Base-by-base conservation (phyloP, 2,329 filamentous ascomycete genomes). In the Stagonosporopsis vannaccii region DNA sequence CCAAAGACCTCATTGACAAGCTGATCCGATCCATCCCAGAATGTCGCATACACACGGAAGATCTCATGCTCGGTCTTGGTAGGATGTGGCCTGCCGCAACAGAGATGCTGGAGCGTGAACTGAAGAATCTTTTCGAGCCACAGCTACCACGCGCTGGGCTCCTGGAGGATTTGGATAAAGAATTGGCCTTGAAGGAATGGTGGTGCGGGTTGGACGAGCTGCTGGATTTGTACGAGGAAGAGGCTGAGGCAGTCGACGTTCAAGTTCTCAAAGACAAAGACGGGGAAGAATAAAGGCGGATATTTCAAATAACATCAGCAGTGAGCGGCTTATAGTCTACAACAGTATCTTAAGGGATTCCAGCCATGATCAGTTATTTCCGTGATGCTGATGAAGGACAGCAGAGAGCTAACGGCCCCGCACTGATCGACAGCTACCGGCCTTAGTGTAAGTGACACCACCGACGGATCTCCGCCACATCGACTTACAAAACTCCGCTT, bases 391-490 rank as follows among this genome's bases (percentile, higher is more conserved):
- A 45, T 32, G 26, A 43, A 51, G 40, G 41, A 33, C 33, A 44
- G 30, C 23, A 22, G 20, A 28, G 28, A 32, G 23, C 23, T 23
- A 30, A 9, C 43, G 28, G 28, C 51, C 44, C 51, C 37, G 43
- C 44, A 43, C 15, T 49, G 45, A 44, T 55, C 51, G 51, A 44
- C 51, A 30, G 26, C 50, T 23, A 35, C 39, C 5, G n/a, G 30
- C 13, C 28, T 13, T 44, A 17, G 22, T 37, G 51, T 35, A 23
- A 32, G 25, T 30, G 30, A 55, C 37, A 33, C 9, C 35, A 50
- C 26, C 40, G 19, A 41, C 35, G 26, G 23, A 40, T 33, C 46
- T 46, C 35, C 23, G 46, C 46, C 36, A 46, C 36, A 35, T 8
- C 42, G 35, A 23, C 35, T 37, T 22, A 25, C 17, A 20, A 23